A percentile compares a stretch with the other conserved stretches of the same genome.
Conservation (phyloP, 2,329 filamentous ascomycete genomes). For the Arthrinium puccinioides region DNA sequence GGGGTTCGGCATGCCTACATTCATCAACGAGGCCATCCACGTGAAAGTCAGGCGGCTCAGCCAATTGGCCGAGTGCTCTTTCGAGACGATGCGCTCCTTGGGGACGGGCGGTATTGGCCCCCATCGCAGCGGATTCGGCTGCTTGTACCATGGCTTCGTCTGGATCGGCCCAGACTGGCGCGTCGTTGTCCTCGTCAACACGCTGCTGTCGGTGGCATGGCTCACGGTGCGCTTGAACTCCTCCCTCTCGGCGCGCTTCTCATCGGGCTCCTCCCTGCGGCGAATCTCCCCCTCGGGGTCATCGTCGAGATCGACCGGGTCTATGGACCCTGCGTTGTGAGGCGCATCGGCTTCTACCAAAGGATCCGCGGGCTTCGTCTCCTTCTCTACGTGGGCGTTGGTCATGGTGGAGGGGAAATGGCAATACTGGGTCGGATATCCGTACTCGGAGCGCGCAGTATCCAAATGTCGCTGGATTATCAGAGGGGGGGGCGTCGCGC, state of each 20-base stretch:
- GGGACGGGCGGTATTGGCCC: conserved; percentile 48
- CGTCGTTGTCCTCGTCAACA: conserved; percentile 34
- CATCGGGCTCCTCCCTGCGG: conserved; percentile 15
- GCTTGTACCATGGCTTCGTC: conserved; percentile 56
- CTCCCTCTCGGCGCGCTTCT: conserved; percentile 19
- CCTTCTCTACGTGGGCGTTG: conserved; percentile 16
- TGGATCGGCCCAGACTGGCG: conserved; percentile 18
- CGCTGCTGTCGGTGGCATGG: conserved; percentile 46
- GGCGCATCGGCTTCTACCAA: conserved; percentile 12
- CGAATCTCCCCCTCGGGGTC: conserved; percentile 21
- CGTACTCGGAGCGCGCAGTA: background rate
- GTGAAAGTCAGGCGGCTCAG: conserved; percentile 74
- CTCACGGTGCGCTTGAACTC: conserved; percentile 39
- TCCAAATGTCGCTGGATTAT: conserved; percentile 1
- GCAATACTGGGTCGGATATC: conserved; percentile 1
- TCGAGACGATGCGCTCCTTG: conserved; percentile 44
- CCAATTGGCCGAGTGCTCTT: conserved; percentile 66
- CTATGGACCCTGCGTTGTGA: conserved; percentile 10
- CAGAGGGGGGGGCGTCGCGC: background rate
- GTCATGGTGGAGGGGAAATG: conserved; percentile 14
- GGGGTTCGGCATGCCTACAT: conserved; percentile 34
- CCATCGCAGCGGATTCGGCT: conserved; percentile 55
- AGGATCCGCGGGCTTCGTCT: conserved; percentile 17
- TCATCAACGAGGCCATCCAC: conserved; percentile 89
- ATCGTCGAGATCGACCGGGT: conserved; percentile 10